These are phyloP conservation scores for Fraxinus americana DNA, from an alignment of 257 asterid species.

Conservation along the genomic window DNA sequence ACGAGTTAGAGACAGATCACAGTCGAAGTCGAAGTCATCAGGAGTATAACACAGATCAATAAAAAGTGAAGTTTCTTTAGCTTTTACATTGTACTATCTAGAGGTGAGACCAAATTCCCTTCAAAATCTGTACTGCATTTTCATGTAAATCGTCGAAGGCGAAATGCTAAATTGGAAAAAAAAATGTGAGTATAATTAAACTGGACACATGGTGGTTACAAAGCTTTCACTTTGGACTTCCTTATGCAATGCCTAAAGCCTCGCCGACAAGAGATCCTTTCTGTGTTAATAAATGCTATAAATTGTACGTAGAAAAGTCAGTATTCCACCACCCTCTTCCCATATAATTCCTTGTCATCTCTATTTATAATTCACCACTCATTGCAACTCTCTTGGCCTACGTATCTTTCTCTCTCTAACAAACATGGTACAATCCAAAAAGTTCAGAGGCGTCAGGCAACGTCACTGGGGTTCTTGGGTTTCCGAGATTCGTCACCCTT, in stretches of 20 bases:
- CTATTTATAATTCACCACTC: background rate
- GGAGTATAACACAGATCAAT: too few species aligned
- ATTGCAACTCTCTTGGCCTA: background rate
- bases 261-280: background rate
- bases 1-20: too few species aligned
- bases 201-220: too few species aligned
- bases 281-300: background rate
- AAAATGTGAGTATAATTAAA: too few species aligned
- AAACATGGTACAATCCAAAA: slow-evolving; percentile 52
- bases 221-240: background rate
- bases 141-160: too few species aligned
- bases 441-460: slow-evolving; percentile 71
- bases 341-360: background rate
- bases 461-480: slow-evolving; percentile 82
- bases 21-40: too few species aligned
- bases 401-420: background rate
- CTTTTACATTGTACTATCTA: too few species aligned
- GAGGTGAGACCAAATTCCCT: too few species aligned
- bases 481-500: slow-evolving; percentile 71
- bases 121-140: too few species aligned
- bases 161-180: too few species aligned
- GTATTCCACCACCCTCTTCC: background rate
- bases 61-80: too few species aligned
- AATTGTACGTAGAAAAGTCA: background rate
- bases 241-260: background rate